Evolutionary conservation across 768 basidiomycete species (phyloP), one percentile per base, ranked within the genome.

Genomic region (Candolleomyces eurysporus): DNA sequence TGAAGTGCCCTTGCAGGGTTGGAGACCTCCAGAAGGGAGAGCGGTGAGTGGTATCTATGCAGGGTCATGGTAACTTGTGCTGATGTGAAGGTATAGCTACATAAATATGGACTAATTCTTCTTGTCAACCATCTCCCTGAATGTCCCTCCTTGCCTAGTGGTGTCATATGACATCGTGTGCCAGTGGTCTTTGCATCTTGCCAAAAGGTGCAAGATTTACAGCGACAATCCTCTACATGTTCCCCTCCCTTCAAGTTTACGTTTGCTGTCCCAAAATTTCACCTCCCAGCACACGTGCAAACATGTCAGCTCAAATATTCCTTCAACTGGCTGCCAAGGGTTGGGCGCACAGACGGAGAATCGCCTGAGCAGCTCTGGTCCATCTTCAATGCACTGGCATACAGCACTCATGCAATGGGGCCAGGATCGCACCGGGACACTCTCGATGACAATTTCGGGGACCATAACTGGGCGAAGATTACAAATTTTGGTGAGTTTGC

Each of bases 11-110:
- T 19, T 61, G 57, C 32, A 64, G 67, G 2, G 63, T 72, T 0
- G 75, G 73, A 1, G 72, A 75, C 61, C 60, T 77, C 0, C 75
- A 77, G 50, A 70, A 69, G 54, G 75, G 75, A 0, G 74, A 76
- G 64, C 42, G 67, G 74, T 74, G 62, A 46, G 66, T n/a, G n/a
- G n/a, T n/a, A n/a, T n/a, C n/a, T n/a, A n/a, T n/a, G n/a, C n/a
- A n/a, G n/a, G n/a, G n/a, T n/a, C n/a, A n/a, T n/a, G n/a, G n/a
- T n/a, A n/a, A n/a, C n/a, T n/a, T n/a, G n/a, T n/a, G n/a, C n/a
- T n/a, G n/a, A n/a, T n/a, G n/a, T n/a, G n/a, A n/a, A n/a, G n/a
- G n/a, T n/a, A n/a, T 26, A 72, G 71, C 19, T 73, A 73, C 50
- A 66, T 66, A 0, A 73, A 73, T 48, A 72, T 73, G 63, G 72